Evolutionary conservation across 768 basidiomycete species (phyloP), one percentile per base, ranked within the genome.

Genomic region (Kondoa malvinella): DNA sequence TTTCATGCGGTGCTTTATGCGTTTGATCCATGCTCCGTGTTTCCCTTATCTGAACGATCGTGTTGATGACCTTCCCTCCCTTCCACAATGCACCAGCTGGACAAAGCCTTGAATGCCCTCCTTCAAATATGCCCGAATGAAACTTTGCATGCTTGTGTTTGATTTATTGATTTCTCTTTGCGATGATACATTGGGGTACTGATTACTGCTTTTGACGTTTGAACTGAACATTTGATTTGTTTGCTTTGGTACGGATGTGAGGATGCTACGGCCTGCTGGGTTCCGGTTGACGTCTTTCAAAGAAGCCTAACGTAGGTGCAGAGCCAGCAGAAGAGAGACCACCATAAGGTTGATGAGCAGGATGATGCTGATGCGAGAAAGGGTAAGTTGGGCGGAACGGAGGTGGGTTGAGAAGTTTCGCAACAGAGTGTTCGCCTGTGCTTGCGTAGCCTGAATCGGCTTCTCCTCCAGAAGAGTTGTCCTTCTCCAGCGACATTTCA

Each of bases 381-480:
- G n/a, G n/a, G n/a, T n/a, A n/a, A n/a, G n/a, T n/a, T n/a, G n/a
- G n/a, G n/a, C n/a, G n/a, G n/a, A n/a, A n/a, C n/a, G n/a, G n/a
- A n/a, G n/a, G n/a, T n/a, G n/a, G n/a, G n/a, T n/a, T 50, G 40
- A 50, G 40, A 21, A 50, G 21, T 21, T 50, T 50, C 12, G 21
- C 40, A 50, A 21, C 40, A 8, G 40, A 50, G 21, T 50, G 40
- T 50, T 50, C 40, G 8, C 40, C 40, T 50, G 40, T 50, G 21
- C 40, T 50, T 50, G 40, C 40, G 21, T 50, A 50, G 40, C 40
- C 40, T 8, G 40, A 50, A 50, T 50, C 40, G 40, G 40, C 40
- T 50, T 50, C 40, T 50, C 21, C 40, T 50, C 40, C 40, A 21
- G 40, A 50, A 50, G 40, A 50, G 40, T 34, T 61, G 40, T 67